phyloP scores from a whole-genome alignment of 192 early-diverging fungal species.

The Chytriomyces hyalinus region DNA sequence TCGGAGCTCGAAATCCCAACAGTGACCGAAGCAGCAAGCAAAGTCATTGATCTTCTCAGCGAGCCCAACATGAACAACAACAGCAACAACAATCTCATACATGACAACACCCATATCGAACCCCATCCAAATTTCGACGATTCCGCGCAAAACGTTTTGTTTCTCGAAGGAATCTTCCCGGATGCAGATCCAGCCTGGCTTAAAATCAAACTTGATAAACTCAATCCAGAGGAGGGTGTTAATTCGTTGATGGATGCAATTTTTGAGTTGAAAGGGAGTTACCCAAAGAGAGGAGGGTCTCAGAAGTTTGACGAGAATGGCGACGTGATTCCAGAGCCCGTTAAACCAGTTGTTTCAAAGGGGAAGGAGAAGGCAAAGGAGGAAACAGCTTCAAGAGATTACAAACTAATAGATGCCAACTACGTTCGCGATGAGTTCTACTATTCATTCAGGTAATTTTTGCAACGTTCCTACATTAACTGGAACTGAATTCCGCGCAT shows the following conservation, averaged over 20 bases:
- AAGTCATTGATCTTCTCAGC: neutral
- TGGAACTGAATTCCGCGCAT: neutral
- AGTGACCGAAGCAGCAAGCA: neutral
- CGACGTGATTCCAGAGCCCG: neutral
- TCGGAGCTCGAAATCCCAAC: neutral
- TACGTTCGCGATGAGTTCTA: constrained; percentile 12
- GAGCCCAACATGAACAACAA: neutral
- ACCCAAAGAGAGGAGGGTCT: constrained; percentile 11
- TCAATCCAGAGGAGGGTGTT: neutral
- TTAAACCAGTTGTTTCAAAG: neutral
- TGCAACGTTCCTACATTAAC: neutral
- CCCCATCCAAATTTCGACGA: neutral
- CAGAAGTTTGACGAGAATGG: constrained; percentile 1
- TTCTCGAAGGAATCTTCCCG: constrained; percentile 10
- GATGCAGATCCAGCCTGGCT: constrained; percentile 33
- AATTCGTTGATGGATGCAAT: constrained; percentile 7
- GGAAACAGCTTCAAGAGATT: neutral
- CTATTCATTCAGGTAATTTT: constrained; percentile 1
- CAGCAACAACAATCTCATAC: neutral
- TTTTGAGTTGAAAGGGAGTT: constrained; percentile 17
- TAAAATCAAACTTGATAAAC: neutral
- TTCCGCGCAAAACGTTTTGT: neutral
- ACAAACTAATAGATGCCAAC: neutral
- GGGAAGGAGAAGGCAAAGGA: neutral
- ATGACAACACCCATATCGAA: neutral